phyloP scores from a whole-genome alignment of 345 rosid species.

The Capsella bursapastoris region DNA sequence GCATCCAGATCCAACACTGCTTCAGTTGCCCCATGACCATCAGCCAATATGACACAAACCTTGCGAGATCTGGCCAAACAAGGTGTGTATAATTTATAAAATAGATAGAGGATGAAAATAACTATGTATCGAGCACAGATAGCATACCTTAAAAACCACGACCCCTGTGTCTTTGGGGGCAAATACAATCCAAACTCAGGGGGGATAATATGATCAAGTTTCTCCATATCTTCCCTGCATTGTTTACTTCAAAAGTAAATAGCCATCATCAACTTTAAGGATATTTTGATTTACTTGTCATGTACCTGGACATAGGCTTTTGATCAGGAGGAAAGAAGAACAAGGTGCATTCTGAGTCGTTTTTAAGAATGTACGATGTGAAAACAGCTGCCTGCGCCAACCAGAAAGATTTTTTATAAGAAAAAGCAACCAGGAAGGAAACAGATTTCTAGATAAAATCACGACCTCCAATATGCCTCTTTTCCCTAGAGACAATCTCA shows the following conservation, averaged over 20 bases:
- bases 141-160: conserved; percentile 79
- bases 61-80: conserved; percentile 66
- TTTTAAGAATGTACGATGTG: conserved; percentile 73
- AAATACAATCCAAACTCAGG: conserved; percentile 74
- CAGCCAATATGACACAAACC: conserved; percentile 59
- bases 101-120: conserved; percentile 19
- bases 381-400: conserved; percentile 76
- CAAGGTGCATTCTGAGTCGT: conserved; percentile 69
- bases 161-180: conserved; percentile 65
- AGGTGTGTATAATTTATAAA: conserved; percentile 22
- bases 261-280: conserved; percentile 25
- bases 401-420: conserved; percentile 21
- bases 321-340: conserved; percentile 60
- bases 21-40: conserved; percentile 56
- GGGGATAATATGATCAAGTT: conserved; percentile 52
- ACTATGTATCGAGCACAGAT: conserved; percentile 32
- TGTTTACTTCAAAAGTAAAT: conserved; percentile 27
- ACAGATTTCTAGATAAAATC: conserved; percentile 34
- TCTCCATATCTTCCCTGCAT: conserved; percentile 69
- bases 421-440: conserved; percentile 33
- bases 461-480: conserved; percentile 90
- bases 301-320: conserved; percentile 72
- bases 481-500: conserved; percentile 81
- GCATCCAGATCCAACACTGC: conserved; percentile 75
- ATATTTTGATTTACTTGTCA: conserved; percentile 36